Evolutionary conservation across 2,329 filamentous ascomycete species (phyloP).

Genomic region (Trichophyton schoenleinii): DNA sequence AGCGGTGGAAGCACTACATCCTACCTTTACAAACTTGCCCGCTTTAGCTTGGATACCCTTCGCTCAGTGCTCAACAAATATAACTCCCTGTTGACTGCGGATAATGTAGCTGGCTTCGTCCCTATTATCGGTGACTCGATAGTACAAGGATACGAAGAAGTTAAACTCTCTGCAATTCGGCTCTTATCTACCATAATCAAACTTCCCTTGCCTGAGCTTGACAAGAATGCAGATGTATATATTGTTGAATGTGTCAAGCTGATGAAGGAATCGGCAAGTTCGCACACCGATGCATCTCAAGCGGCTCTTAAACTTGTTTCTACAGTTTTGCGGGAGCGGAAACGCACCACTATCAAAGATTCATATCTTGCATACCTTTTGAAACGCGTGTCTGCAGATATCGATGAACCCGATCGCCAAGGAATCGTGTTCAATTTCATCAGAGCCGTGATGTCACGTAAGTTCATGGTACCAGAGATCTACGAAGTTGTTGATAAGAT

Average conservation of each 20-base stretch:
- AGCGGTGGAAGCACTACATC: slow-evolving; percentile 60
- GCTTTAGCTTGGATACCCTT: slow-evolving; percentile 78
- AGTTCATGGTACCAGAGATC: slow-evolving; percentile 70
- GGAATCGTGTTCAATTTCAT: slow-evolving; percentile 93
- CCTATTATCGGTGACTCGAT: slow-evolving; percentile 81
- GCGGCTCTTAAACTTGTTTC: slow-evolving; percentile 80
- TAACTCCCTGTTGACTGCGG: slow-evolving; percentile 62
- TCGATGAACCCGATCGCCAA: slow-evolving; percentile 84
- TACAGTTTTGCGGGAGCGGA: slow-evolving; percentile 68
- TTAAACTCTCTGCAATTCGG: slow-evolving; percentile 76
- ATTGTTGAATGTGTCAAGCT: slow-evolving; percentile 72
- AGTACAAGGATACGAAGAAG: slow-evolving; percentile 74
- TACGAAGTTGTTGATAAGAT: slow-evolving; percentile 88
- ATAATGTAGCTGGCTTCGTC: slow-evolving; percentile 73
- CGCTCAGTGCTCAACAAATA: slow-evolving; percentile 78
- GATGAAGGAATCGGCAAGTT: slow-evolving; percentile 64
- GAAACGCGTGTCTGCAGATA: slow-evolving; percentile 67
- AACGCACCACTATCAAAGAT: slow-evolving; percentile 64
- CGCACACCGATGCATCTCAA: slow-evolving; percentile 72
- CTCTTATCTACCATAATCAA: slow-evolving; percentile 76
- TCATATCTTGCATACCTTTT: slow-evolving; percentile 72
- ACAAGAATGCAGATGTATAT: slow-evolving; percentile 63
- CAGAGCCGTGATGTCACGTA: slow-evolving; percentile 71
- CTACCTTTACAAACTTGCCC: slow-evolving; percentile 73
- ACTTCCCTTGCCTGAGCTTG: slow-evolving; percentile 60